These are phyloP conservation scores for Chrysosphaeria jannelii DNA, from an alignment of 2,329 filamentous ascomycete species.

Conservation along the genomic window DNA sequence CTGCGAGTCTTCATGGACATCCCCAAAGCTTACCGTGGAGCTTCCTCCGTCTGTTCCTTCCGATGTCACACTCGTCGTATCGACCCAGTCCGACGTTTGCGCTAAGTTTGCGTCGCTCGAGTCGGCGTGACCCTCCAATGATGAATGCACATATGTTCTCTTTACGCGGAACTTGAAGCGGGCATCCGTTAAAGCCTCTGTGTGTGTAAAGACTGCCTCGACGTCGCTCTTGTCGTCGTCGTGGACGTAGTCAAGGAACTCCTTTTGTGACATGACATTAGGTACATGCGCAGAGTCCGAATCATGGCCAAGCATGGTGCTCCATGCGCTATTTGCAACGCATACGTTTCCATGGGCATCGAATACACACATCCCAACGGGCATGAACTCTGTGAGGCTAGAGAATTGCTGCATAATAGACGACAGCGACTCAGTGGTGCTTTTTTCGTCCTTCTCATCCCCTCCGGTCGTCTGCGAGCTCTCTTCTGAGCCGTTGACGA, in stretches of 20 bases:
- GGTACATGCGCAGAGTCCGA: slow-evolving; percentile 2
- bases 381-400: slow-evolving; percentile 40
- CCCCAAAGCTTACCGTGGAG: too few relatives aligned
- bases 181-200: slow-evolving; percentile 10
- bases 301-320: slow-evolving; percentile 18
- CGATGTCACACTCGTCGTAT: too few relatives aligned
- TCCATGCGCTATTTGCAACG: slow-evolving; percentile 41
- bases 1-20: too few relatives aligned
- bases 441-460: too few relatives aligned
- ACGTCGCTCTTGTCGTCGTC: slow-evolving; percentile 16
- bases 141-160: too few relatives aligned
- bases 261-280: slow-evolving; percentile 2
- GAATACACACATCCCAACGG: slow-evolving; percentile 44
- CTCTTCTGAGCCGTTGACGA: too few relatives aligned
- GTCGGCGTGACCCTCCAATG: too few relatives aligned
- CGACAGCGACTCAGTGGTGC: too few relatives aligned
- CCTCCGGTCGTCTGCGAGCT: not conserved
- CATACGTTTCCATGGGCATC: slow-evolving; percentile 31
- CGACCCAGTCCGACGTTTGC: too few relatives aligned
- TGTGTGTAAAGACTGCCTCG: slow-evolving; percentile 12
- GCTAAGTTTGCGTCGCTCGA: too few relatives aligned
- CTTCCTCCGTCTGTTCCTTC: not conserved
- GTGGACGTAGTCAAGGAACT: slow-evolving; percentile 14
- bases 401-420: slow-evolving; percentile 28
- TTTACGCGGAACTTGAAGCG: slow-evolving; percentile 18